These are phyloP conservation scores for Pseudozyma pruni DNA, from an alignment of 1,284 basidiomycete genomes.

Conservation along the genomic window DNA sequence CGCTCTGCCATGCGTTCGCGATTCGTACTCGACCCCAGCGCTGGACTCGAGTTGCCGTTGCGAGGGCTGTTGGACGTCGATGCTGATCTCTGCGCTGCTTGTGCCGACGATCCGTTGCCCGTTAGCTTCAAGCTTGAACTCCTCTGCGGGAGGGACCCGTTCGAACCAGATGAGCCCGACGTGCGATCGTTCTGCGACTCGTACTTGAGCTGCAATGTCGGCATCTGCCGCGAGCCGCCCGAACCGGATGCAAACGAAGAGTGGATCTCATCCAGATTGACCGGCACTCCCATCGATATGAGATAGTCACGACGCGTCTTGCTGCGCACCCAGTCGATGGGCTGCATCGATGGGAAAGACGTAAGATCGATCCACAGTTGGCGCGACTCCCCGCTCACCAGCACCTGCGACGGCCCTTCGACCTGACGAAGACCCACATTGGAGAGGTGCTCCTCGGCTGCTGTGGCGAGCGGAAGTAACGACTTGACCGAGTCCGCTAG, in stretches of 20 bases:
- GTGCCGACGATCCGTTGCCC: not conserved
- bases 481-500: slow-evolving; percentile 19
- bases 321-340: slow-evolving; percentile 63
- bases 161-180: slow-evolving; percentile 3
- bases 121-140: slow-evolving; percentile 31
- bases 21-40: slow-evolving; percentile 32
- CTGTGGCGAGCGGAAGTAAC: slow-evolving; percentile 28
- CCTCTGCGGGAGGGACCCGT: slow-evolving; percentile 8
- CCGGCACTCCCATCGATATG: slow-evolving; percentile 64
- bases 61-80: slow-evolving; percentile 43
- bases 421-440: slow-evolving; percentile 48
- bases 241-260: slow-evolving; percentile 31
- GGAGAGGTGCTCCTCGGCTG: slow-evolving; percentile 30
- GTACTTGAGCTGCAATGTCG: slow-evolving; percentile 57
- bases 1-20: slow-evolving; percentile 51
- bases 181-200: slow-evolving; percentile 20
- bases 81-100: slow-evolving; percentile 25
- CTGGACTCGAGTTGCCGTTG: slow-evolving; percentile 37
- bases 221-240: slow-evolving; percentile 31
- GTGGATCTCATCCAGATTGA: slow-evolving; percentile 65
- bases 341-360: slow-evolving; percentile 39
- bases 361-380: slow-evolving; percentile 35
- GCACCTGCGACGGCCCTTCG: slow-evolving; percentile 53
- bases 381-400: slow-evolving; percentile 42
- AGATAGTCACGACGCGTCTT: slow-evolving; percentile 59